These are phyloP conservation scores for Alisma plantagoaquatica DNA, from an alignment of 106 monocot genomes.

Conservation along the genomic window DNA sequence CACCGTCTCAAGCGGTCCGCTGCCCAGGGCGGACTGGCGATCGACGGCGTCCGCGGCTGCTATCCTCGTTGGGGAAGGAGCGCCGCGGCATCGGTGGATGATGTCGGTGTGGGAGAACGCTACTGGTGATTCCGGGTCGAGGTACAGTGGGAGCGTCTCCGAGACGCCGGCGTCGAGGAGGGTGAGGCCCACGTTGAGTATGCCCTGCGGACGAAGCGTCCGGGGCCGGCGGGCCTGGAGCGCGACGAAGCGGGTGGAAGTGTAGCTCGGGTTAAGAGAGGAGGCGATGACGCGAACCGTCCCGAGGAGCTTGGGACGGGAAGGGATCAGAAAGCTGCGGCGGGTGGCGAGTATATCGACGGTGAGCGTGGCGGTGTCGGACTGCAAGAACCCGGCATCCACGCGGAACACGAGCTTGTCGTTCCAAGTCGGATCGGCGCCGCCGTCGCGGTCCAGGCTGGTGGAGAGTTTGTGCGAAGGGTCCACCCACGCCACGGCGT, in stretches of 20 bases:
- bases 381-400: constrained; percentile 5
- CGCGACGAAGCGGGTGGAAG: constrained; percentile 33
- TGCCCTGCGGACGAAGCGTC: constrained; percentile 58
- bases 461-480: constrained; percentile 43
- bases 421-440: constrained; percentile 56
- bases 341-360: constrained; percentile 25
- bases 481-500: constrained; percentile 52
- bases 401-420: constrained; percentile 26
- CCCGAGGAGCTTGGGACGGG: constrained; percentile 15
- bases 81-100: too few relatives aligned
- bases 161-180: constrained; percentile 27
- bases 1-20: too few relatives aligned
- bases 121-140: too few relatives aligned
- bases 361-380: constrained; percentile 16
- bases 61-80: too few relatives aligned
- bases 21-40: too few relatives aligned
- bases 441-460: constrained; percentile 32
- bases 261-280: too few relatives aligned
- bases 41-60: too few relatives aligned
- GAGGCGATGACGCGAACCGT: too few relatives aligned
- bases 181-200: constrained; percentile 47
- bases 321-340: constrained; percentile 25
- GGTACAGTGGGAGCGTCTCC: too few relatives aligned
- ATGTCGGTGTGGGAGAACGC: too few relatives aligned
- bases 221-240: constrained; percentile 56